Evolutionary conservation across 1,284 basidiomycete species (phyloP), one percentile per base, ranked within the genome.

Genomic region (Boletellus deceptivus): DNA sequence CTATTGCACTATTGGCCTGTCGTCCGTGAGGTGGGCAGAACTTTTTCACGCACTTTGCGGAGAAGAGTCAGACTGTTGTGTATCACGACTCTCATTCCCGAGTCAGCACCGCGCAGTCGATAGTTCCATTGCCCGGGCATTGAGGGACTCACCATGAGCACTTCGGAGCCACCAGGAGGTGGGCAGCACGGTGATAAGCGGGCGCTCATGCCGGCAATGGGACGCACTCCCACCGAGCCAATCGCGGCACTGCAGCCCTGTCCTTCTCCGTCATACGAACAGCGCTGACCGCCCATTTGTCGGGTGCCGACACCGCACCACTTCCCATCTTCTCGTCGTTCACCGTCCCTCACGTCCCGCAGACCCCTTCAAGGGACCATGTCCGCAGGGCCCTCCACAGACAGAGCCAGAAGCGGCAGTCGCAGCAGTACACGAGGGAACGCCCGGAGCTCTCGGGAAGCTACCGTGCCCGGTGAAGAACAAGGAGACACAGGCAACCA

Each of bases 321-420:
- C 66, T 83, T 77, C 61, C 69, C 75, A 42, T 56, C 67, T 45
- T 58, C 72, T 14, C 48, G 22, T 34, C 70, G 75, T 43, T 68
- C 76, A 6, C 61, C 72, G n/a, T 73, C 74, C 14, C 71, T 76
- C 11, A 58, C 70, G 49, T 54, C 68, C 65, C 52, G 69, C 70
- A 35, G 61, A 72, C 24, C 75, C 70, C 6, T 29, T 8, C 49
- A 43, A 22, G 69, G 80, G 44, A 79, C 69, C 52, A 71, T 77
- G 43, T 84, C 84, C 14, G 62, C 71, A 8, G 73, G 75, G 50
- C 78, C 80, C 2, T 68, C 71, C 16, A 72, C 72, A 48, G 72
- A 77, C 36, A 75, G 72, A 29, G 68, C 69, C 8, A 75, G 85
- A 60, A 88, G 84, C 63, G 76, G 77, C 17, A 86, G 85, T 60